These are phyloP conservation scores for Hepatocystis sp. DNA, from an alignment of 169 alveolate genomes.

Conservation along the genomic window DNA sequence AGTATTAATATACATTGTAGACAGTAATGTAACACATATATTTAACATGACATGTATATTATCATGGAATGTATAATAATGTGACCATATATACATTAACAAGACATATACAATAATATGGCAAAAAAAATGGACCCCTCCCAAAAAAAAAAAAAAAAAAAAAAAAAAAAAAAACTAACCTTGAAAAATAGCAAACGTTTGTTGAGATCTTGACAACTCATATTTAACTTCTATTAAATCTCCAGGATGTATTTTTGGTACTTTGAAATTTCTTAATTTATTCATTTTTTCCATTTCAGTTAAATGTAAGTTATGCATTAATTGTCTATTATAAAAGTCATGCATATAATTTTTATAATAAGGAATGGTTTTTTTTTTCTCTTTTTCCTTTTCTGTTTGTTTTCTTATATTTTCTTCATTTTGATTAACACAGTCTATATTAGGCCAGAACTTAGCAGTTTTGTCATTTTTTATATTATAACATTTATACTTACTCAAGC, in stretches of 20 bases:
- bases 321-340: slow-evolving; percentile 75
- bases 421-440: slow-evolving; percentile 38
- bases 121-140: too few species aligned
- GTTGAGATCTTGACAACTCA: slow-evolving; percentile 87
- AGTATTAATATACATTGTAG: not conserved
- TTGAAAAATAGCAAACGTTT: slow-evolving; percentile 85
- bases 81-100: too few species aligned
- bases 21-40: not conserved
- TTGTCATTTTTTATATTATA: slow-evolving; percentile 64
- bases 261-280: slow-evolving; percentile 83
- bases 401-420: slow-evolving; percentile 54
- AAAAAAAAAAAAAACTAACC: slow-evolving; percentile 52
- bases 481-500: slow-evolving; percentile 61
- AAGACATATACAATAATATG: too few species aligned
- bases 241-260: slow-evolving; percentile 78
- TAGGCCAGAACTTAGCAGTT: slow-evolving; percentile 66
- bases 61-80: too few species aligned
- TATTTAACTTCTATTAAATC: slow-evolving; percentile 86
- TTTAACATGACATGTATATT: not conserved
- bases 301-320: slow-evolving; percentile 82
- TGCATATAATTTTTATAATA: slow-evolving; percentile 71
- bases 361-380: slow-evolving; percentile 52
- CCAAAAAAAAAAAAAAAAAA: not conserved
- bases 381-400: slow-evolving; percentile 5
- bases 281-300: slow-evolving; percentile 82